Evolutionary conservation across 192 early-diverging fungal species (phyloP), one percentile per base, ranked within the genome.

Genomic region (Coemansia sp.): DNA sequence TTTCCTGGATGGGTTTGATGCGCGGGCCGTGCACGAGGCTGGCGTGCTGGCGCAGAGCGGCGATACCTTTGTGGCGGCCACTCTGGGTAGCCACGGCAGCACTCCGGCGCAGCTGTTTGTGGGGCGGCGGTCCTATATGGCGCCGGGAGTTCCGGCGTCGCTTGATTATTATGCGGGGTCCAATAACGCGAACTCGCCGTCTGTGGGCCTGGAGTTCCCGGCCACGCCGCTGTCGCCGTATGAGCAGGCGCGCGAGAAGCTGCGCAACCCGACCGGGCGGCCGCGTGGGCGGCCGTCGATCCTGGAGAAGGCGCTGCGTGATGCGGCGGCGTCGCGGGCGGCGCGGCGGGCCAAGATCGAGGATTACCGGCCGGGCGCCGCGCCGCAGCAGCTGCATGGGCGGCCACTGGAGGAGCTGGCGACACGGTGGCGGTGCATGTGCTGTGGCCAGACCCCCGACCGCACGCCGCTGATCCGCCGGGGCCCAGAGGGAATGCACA

Each of bases 401-500:
- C 49, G 64, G 6, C 54, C 64, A 18, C 58, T 67, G 23, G 70
- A 74, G 48, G 70, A 74, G 54, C 57, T 74, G 7, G 11, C 27
- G 3, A 46, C 63, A 19, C 39, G 52, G 8, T 74, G 70, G 70
- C 58, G 64, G 14, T 74, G 70, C 47, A 67, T 66, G 64, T 39
- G 56, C 56, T 74, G 70, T 17, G 64, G 64, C 4, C 26, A 59
- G 34, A 30, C 64, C 18, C 63, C 70, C 0, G 70, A 67, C 19
- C 56, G 58, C 38, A 74, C 70, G 4, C 50, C 64, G 46, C 54
- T 67, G 4, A 63, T 74, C 21, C 47, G 64, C 8, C 57, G 64
- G 32, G 70, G 70, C 0, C 70, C 70, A 2, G 70, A 74, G 38
- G 40, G 64, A 17, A 74, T 67, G 64, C 70, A 74, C 38, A 67